Evolutionary conservation across 139 green algal genomes (phyloP).

Genomic region (Limnomonas spitsbergensis): DNA sequence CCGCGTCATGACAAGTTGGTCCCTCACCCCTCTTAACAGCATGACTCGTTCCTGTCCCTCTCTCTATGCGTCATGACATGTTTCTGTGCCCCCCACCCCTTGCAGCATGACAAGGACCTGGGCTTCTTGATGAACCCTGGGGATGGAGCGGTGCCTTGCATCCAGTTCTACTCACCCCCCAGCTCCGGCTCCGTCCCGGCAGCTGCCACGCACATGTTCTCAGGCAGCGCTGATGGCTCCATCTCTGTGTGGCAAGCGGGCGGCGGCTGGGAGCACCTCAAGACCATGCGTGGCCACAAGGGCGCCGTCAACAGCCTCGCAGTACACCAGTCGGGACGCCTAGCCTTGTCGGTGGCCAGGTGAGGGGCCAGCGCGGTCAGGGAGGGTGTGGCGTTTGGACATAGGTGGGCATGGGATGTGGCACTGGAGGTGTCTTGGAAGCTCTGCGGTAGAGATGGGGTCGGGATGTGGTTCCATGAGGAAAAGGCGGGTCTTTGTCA

Average conservation of each 20-base stretch:
- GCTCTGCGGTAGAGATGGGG: too few relatives aligned
- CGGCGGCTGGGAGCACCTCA: slow-evolving; percentile 73
- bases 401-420: not conserved
- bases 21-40: not conserved
- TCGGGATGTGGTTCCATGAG: too few relatives aligned
- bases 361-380: not conserved
- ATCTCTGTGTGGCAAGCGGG: slow-evolving; percentile 71
- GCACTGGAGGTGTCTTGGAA: not conserved
- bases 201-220: slow-evolving; percentile 73
- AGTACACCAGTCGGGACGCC: slow-evolving; percentile 67
- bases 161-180: slow-evolving; percentile 58
- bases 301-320: slow-evolving; percentile 54
- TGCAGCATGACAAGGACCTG: slow-evolving; percentile 58
- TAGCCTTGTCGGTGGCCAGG: slow-evolving; percentile 69
- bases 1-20: too few relatives aligned
- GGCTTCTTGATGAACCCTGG: slow-evolving; percentile 82
- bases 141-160: slow-evolving; percentile 70
- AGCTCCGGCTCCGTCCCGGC: slow-evolving; percentile 4
- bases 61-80: not conserved
- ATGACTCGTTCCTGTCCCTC: not conserved
- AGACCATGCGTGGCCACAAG: slow-evolving; percentile 64
- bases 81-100: too few relatives aligned
- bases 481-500: too few relatives aligned
- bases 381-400: not conserved
- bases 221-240: slow-evolving; percentile 71